These are phyloP conservation scores for Mycogone perniciosa DNA, from an alignment of 2,329 filamentous ascomycete species.

Conservation along the genomic window DNA sequence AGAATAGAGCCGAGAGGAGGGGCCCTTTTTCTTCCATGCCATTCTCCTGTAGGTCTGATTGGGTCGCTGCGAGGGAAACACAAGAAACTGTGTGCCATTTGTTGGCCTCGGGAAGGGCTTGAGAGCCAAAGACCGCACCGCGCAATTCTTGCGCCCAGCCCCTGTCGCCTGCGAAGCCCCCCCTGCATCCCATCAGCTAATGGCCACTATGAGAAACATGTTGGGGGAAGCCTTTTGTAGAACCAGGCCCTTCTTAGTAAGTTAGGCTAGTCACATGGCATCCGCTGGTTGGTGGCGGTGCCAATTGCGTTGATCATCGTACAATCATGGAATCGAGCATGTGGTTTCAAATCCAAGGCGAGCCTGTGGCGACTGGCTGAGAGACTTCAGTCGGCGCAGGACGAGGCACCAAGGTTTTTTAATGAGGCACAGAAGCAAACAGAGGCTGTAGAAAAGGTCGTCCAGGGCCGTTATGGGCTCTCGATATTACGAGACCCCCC, in stretches of 20 bases:
- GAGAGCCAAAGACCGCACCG: background rate
- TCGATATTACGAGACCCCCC: no score
- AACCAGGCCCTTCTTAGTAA: background rate
- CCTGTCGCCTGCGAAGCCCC: background rate
- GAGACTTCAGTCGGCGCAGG: no score
- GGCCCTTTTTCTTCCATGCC: background rate
- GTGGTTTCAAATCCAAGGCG: no score
- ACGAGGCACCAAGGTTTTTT: no score
- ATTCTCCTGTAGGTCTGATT: conserved; percentile 2
- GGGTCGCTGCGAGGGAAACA: background rate
- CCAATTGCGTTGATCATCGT: conserved; percentile 5
- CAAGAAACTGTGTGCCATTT: background rate
- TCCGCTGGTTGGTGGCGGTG: conserved; percentile 1
- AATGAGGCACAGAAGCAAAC: no score
- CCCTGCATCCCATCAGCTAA: conserved; percentile 9
- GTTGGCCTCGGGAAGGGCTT: conserved; percentile 3
- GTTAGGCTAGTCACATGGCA: conserved; percentile 8
- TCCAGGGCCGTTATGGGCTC: no score
- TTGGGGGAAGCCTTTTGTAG: conserved; percentile 5
- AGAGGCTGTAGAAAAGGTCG: no score
- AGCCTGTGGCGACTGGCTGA: no score
- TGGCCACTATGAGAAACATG: background rate
- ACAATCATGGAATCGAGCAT: background rate
- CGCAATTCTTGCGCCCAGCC: background rate
- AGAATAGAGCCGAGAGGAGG: background rate